A percentile compares a stretch with the other conserved stretches of the same genome.
phyloP scores from a whole-genome alignment of 1,284 basidiomycete species.

The Dichomitus squalens region DNA sequence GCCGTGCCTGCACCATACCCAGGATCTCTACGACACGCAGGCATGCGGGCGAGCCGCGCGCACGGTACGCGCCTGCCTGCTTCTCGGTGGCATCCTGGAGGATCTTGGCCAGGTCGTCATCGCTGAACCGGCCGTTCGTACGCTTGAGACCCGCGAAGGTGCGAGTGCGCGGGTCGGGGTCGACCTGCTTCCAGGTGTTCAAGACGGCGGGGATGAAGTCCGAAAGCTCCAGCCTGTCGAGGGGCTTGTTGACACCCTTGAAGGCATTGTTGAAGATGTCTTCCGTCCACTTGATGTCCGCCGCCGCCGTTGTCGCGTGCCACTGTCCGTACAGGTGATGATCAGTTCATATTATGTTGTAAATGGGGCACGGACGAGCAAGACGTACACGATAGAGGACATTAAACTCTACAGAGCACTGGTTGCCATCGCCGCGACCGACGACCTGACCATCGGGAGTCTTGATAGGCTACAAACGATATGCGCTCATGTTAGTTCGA shows the following conservation, averaged over 20 bases:
- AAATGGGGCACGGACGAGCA: background rate
- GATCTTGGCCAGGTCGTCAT: constrained; percentile 67
- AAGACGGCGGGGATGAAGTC: constrained; percentile 24
- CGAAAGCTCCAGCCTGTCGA: constrained; percentile 20
- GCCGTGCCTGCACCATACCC: constrained; percentile 68
- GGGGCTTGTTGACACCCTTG: constrained; percentile 27
- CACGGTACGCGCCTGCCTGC: constrained; percentile 72
- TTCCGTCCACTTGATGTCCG: constrained; percentile 66
- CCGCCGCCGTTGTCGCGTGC: constrained; percentile 67
- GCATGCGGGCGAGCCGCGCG: constrained; percentile 71
- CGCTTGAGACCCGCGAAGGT: constrained; percentile 60
- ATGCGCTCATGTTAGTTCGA: background rate
- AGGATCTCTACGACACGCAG: constrained; percentile 75
- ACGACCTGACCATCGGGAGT: constrained; percentile 47
- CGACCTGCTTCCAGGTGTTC: constrained; percentile 35
- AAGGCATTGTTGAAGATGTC: constrained; percentile 50
- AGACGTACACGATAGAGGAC: constrained; percentile 54
- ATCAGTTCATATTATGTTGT: background rate
- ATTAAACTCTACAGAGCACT: constrained; percentile 75
- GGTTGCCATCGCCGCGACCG: constrained; percentile 73
- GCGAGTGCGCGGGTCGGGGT: constrained; percentile 48
- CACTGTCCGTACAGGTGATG: constrained; percentile 38
- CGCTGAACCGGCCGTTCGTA: constrained; percentile 61
- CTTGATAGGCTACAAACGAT: constrained; percentile 44
- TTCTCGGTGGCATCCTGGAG: constrained; percentile 68